Conservation (phyloP, 2,329 filamentous ascomycete genomes). For the Epicoccum sorghinum region DNA sequence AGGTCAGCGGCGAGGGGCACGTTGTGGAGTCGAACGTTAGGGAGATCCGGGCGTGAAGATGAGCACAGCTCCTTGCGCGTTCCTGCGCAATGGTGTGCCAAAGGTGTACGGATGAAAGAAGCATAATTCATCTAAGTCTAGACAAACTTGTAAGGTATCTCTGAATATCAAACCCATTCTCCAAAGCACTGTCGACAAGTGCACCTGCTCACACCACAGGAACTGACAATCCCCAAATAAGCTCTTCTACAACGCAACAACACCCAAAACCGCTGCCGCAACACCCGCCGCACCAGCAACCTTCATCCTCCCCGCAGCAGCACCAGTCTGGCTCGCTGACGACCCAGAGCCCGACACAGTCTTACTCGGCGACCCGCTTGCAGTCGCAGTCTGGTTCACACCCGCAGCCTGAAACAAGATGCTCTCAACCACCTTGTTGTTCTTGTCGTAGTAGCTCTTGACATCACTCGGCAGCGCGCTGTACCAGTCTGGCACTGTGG, state of each 20-base stretch:
- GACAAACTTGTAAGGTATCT: not conserved
- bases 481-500: constrained; percentile 29
- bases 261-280: constrained; percentile 29
- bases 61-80: no score
- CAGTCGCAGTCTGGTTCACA: constrained; percentile 17
- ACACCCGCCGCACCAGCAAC: constrained; percentile 21
- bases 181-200: no score
- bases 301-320: constrained; percentile 15
- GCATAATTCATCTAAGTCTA: not conserved
- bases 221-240: no score
- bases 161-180: not conserved
- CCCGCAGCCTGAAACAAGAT: constrained; percentile 22
- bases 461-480: constrained; percentile 31
- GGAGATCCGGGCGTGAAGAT: constrained; percentile 10
- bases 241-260: constrained; percentile 25
- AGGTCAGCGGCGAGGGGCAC: constrained; percentile 22
- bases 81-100: no score
- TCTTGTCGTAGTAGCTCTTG: constrained; percentile 31
- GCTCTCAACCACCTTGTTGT: constrained; percentile 25
- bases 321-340: constrained; percentile 11
- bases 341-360: not conserved
- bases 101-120: not conserved
- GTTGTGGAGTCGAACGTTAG: constrained; percentile 19
- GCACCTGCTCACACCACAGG: no score
- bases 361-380: constrained; percentile 6